Evolutionary conservation across 495 filamentous ascomycete species (phyloP).

Genomic region (Trichoderma asperelloides): DNA sequence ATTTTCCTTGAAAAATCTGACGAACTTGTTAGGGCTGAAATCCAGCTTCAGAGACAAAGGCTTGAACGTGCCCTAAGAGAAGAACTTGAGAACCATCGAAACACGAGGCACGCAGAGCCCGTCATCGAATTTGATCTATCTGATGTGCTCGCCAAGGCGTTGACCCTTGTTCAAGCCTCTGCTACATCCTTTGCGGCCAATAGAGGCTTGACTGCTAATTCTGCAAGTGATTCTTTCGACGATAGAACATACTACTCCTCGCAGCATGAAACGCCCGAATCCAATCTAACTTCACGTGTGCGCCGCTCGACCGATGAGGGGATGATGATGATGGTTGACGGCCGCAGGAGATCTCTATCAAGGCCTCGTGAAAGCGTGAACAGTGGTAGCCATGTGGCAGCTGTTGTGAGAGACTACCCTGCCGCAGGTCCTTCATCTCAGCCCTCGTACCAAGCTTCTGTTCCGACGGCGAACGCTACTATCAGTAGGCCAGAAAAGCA

Average conservation of each 20-base stretch:
- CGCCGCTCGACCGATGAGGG: slow-evolving; percentile 34
- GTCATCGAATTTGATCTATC: slow-evolving; percentile 66
- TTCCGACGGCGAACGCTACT: neutral
- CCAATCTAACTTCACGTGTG: slow-evolving; percentile 29
- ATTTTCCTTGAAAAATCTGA: slow-evolving; percentile 79
- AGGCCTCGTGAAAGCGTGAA: neutral
- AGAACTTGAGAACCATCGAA: slow-evolving; percentile 59
- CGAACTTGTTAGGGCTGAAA: slow-evolving; percentile 71
- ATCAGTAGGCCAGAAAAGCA: slow-evolving; percentile 14
- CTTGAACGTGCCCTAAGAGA: slow-evolving; percentile 70
- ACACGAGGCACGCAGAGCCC: slow-evolving; percentile 47
- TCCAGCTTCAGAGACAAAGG: slow-evolving; percentile 68
- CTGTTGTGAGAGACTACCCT: neutral
- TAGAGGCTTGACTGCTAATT: slow-evolving; percentile 46
- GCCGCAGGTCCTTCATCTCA: neutral
- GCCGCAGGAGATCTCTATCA: slow-evolving; percentile 6
- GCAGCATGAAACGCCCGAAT: slow-evolving; percentile 47
- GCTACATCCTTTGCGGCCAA: slow-evolving; percentile 43
- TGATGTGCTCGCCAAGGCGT: slow-evolving; percentile 61
- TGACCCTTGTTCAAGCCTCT: slow-evolving; percentile 51
- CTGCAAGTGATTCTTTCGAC: slow-evolving; percentile 72
- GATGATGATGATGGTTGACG: neutral
- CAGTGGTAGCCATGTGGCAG: neutral
- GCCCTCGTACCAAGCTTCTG: neutral
- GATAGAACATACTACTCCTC: slow-evolving; percentile 95